Base-by-base conservation (phyloP, 306 rosid species). In the Oemleria cerasiformis region DNA sequence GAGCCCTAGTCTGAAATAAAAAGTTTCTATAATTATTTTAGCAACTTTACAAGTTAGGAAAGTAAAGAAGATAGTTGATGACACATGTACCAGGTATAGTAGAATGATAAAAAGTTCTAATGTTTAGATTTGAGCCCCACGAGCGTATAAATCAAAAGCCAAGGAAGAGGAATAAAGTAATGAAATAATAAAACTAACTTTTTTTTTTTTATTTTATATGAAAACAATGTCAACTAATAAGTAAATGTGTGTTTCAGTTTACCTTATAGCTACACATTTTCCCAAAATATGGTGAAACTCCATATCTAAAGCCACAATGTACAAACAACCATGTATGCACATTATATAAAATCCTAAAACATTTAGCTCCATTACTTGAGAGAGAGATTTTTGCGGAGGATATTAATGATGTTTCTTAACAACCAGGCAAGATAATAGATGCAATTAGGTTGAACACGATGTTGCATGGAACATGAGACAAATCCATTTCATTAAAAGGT, bases 1-100 rank as follows among this genome's bases (percentile, higher is more conserved):
- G 89, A 55, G 88, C 87, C 48, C 98, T 92, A 58, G 78, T 75
- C 97, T 93, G 92, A 73, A 73, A 89, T 80, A 62, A 48, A 78
- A 79, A 19, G 82, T 65, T 72, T 65, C 41, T 73, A 61, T 71
- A 73, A 64, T 64, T 49, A 77, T 68, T 71, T 61, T 40, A 74
- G 75, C 60, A 48, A 70, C 49, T 50, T 48, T n/a, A 62, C 20
- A 64, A 73, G 39, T 14, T 42, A 49, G 25, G 25, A 38, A 19
- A 7, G 12, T 21, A 0, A 25, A 58, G 43, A 45, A 50, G 65
- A 49, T 41, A 56, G 20, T 6, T 21, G 41, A 57, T 30, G 12
- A 14, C 30, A 19, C 12, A 53, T 34, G 38, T 45, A 65, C 20
- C 47, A 25, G 5, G 12, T 10, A 76, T 8, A 7, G 50, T 47